Base-by-base conservation (phyloP, 192 early-diverging fungal species). In the Rhizophagus prolifer region DNA sequence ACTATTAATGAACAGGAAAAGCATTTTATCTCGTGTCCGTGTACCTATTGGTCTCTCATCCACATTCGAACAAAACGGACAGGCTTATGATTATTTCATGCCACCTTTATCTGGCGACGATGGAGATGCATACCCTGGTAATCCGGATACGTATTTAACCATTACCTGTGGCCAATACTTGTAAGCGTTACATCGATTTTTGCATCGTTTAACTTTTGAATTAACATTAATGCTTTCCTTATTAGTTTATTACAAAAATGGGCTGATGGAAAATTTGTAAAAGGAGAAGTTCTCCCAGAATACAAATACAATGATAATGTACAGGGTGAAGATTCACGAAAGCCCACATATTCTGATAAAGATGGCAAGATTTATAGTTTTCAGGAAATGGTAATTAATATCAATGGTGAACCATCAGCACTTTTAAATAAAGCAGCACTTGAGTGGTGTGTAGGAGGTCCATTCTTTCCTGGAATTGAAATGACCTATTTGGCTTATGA, bases 401-500 rank as follows among this genome's bases (percentile, higher is more conserved):
- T n/a, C n/a, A n/a, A n/a, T n/a, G n/a, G n/a, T n/a, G n/a, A n/a
- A n/a, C n/a, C n/a, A n/a, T n/a, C n/a, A n/a, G n/a, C n/a, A n/a
- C n/a, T 9, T 71, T 30, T 71, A 3, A 71, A 71, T 1, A 71
- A 71, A 71, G 41, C 70, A 14, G 14, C 70, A 21, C 70, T 71
- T 31, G 44, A 71, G 54, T 71, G 70, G 70, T 13, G 46, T 30
- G 44, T 50, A 16, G 70, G 70, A 71, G 70, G 70, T 6, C 47
- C 70, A 58, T 71, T 71, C 21, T 71, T 50, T 28, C 70, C 70
- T 50, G 70, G 70, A 71, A 50, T 71, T 71, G 70, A 71, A 71
- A 71, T 71, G 70, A 71, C 70, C 26, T 71, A 25, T 71, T 4
- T 50, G n/a, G 44, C 70, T 26, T 71, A 71, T 26, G n/a, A 50